Evolutionary conservation across 352 stramenopile genomes (phyloP), one percentile per base, ranked within the genome.

Genomic region (Globisporangium perplexum): DNA sequence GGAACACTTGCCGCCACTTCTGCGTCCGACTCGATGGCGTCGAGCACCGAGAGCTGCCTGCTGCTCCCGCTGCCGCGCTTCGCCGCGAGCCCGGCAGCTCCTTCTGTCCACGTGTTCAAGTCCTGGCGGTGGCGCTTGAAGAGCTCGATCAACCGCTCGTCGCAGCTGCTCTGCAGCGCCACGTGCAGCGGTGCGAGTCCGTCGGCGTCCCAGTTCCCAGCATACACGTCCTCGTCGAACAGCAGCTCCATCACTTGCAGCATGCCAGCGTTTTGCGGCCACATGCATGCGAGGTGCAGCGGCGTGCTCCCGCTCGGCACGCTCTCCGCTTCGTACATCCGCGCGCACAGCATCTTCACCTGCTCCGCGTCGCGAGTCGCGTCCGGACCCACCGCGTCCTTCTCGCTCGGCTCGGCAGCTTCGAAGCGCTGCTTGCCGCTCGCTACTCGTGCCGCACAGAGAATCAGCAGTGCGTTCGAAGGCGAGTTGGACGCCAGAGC

Each of bases 101-200:
- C 69, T 69, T 92, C 81, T 7, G 74, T 86, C 68, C 74, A 84
- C 0, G 73, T 50, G 50, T 90, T 88, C 17, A 88, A 23, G 55
- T 89, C 78, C 55, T 77, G 67, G 4, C 67, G 56, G 15, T 77
- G 65, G 38, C 66, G 65, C 22, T 69, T 50, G 43, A 89, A 83
- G 2, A 83, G 23, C 20, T 75, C 56, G 33, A 92, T 66, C 14
- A 81, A 47, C 0, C 63, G 51, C 7, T 56, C 65, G 52, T 77
- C 71, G 52, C 77, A 86, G 0, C 52, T 49, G 35, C 77, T 55
- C 0, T 53, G 47, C 31, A 92, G 59, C 8, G 71, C 81, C 4
- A 87, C 56, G 30, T 92, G 81, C 20, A 92, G 57, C 11, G 81
- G 77, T 14, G 67, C 59, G 18, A 68, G 45, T 0, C 81, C 81